Evolutionary conservation across 2,329 filamentous ascomycete genomes (phyloP).

Genomic region (Celoporthe dispersa): DNA sequence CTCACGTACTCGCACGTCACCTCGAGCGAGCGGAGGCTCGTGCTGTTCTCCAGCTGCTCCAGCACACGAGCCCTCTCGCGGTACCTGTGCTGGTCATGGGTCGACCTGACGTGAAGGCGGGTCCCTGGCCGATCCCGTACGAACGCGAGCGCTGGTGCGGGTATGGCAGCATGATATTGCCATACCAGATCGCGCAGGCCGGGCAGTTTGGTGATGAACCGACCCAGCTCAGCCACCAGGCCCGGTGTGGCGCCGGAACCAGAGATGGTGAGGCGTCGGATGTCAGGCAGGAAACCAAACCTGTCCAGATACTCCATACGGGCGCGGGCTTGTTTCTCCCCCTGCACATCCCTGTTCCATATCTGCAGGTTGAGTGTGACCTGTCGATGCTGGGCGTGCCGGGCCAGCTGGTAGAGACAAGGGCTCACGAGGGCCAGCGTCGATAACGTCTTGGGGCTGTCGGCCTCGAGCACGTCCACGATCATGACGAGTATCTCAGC

Average conservation of each 20-base stretch:
- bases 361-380: not conserved
- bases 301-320: not conserved
- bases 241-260: not conserved
- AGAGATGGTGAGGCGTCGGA: not conserved
- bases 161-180: not conserved
- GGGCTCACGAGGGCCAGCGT: not conserved
- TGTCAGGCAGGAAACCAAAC: not conserved
- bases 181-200: not conserved
- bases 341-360: not conserved
- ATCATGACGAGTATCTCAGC: not conserved
- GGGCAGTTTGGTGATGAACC: not conserved
- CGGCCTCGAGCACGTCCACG: not conserved
- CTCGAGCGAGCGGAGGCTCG: not conserved
- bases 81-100: not conserved
- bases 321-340: not conserved
- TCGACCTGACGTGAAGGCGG: not conserved
- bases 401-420: not conserved
- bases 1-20: not conserved
- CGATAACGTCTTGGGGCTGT: conserved; percentile 1
- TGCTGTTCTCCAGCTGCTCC: not conserved
- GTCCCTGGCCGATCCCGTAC: not conserved
- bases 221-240: not conserved
- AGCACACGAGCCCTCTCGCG: not conserved
- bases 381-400: not conserved
- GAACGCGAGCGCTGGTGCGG: not conserved